Evolutionary conservation across 1,139 yeast species (phyloP).

Genomic region (Debaryomyces udenii): DNA sequence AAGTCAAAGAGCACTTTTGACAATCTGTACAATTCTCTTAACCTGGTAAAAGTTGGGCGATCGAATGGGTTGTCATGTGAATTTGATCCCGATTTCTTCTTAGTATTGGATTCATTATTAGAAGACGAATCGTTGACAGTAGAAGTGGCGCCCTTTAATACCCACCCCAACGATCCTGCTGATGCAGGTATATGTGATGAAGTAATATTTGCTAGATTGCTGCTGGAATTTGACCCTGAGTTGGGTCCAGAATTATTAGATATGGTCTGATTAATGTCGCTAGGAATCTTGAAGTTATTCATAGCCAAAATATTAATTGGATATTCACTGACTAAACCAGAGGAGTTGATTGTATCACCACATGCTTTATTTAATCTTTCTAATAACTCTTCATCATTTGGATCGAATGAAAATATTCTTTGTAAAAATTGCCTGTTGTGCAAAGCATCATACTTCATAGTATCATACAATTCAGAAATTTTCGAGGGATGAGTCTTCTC

Average conservation of each 20-base stretch:
- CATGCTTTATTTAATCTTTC: conserved; percentile 38
- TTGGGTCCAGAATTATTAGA: conserved; percentile 16
- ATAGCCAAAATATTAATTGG: conserved; percentile 80
- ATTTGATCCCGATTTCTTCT: conserved; percentile 16
- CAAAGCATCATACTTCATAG: conserved; percentile 97
- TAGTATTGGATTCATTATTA: conserved; percentile 29
- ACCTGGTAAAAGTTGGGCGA: conserved; percentile 73
- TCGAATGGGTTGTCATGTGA: conserved; percentile 68
- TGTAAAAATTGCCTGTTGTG: conserved; percentile 91
- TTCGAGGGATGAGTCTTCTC: conserved; percentile 98
- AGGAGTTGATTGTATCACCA: conserved; percentile 59
- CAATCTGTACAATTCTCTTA: conserved; percentile 85
- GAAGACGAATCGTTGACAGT: conserved; percentile 25
- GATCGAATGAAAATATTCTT: conserved; percentile 76
- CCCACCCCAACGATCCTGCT: conserved; percentile 79
- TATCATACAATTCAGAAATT: conserved; percentile 93
- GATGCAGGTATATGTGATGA: conserved; percentile 38
- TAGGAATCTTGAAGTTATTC: conserved; percentile 69
- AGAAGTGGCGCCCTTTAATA: conserved; percentile 54
- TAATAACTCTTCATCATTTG: conserved; percentile 49
- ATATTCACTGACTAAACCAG: conserved; percentile 71
- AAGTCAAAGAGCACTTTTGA: conserved; percentile 95
- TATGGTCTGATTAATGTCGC: conserved; percentile 18
- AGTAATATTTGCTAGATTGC: conserved; percentile 31
- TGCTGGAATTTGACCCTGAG: conserved; percentile 29